Evolutionary conservation across 2,329 filamentous ascomycete genomes (phyloP).

Genomic region (Elsinoe perseae): DNA sequence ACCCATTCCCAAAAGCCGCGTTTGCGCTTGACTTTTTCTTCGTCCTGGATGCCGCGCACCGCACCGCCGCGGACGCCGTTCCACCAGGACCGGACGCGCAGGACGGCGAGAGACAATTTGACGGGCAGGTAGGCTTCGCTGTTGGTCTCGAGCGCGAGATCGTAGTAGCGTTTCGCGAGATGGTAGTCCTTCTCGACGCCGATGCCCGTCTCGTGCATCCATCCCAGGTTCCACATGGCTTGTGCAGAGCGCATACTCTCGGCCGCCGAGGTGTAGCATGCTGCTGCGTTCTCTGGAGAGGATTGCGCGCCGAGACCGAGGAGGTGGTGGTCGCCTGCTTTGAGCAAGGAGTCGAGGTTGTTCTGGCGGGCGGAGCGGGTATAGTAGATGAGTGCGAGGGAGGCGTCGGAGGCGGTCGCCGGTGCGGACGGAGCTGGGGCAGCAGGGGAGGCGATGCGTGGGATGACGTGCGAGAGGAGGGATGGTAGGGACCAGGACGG

Average conservation of each 20-base stretch:
- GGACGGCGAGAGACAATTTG: slow-evolving; percentile 75
- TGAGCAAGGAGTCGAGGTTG: slow-evolving; percentile 89
- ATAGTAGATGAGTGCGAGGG: slow-evolving; percentile 82
- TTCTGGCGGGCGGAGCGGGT: slow-evolving; percentile 86
- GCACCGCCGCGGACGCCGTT: slow-evolving; percentile 86
- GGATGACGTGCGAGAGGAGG: slow-evolving; percentile 16
- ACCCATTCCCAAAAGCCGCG: slow-evolving; percentile 39
- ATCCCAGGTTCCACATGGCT: slow-evolving; percentile 92
- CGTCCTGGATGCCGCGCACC: slow-evolving; percentile 85
- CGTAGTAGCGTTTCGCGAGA: slow-evolving; percentile 92
- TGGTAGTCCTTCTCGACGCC: slow-evolving; percentile 93
- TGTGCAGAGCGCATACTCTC: slow-evolving; percentile 90
- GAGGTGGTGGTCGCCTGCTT: slow-evolving; percentile 98
- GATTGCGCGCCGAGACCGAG: slow-evolving; percentile 61
- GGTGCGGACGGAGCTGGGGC: slow-evolving; percentile 46
- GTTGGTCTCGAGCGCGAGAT: slow-evolving; percentile 84
- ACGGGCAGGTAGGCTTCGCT: slow-evolving; percentile 88
- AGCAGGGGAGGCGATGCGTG: slow-evolving; percentile 20
- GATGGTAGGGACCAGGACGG: slow-evolving; percentile 25
- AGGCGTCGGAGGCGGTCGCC: slow-evolving; percentile 45
- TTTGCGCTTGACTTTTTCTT: slow-evolving; percentile 43
- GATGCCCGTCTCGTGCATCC: slow-evolving; percentile 98
- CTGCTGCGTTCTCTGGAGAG: slow-evolving; percentile 78
- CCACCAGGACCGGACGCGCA: slow-evolving; percentile 83
- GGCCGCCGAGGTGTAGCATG: slow-evolving; percentile 85